Conservation (phyloP, 148 eudicot species). For the Amaranthus hypochondriacus region DNA sequence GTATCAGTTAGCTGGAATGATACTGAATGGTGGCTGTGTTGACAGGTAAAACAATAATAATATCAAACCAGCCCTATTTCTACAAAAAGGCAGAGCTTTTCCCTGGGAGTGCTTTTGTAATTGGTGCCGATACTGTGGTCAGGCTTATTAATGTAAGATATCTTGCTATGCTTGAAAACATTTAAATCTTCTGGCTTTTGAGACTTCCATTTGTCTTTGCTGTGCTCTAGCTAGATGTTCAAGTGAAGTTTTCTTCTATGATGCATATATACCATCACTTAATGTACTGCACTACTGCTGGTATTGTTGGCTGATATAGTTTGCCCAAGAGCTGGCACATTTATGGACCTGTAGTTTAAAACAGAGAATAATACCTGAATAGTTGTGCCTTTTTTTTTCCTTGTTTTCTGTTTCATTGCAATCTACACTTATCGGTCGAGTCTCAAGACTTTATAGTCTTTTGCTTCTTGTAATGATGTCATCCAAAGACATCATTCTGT, state of each 20-base stretch:
- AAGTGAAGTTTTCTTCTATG: not conserved
- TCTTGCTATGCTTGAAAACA: not conserved
- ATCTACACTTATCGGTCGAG: too few species aligned
- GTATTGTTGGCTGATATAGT: too few species aligned
- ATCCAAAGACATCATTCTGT: too few species aligned
- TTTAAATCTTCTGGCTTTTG: not conserved
- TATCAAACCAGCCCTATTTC: slow-evolving; percentile 90
- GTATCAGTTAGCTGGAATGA: not conserved
- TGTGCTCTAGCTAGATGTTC: not conserved
- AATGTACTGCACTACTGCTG: too few species aligned
- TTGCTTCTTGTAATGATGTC: too few species aligned
- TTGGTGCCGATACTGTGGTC: slow-evolving; percentile 84
- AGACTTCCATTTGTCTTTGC: not conserved
- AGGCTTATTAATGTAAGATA: slow-evolving; percentile 86
- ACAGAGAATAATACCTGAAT: too few species aligned
- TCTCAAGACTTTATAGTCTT: too few species aligned
- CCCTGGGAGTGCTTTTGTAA: slow-evolving; percentile 94
- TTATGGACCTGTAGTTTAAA: too few species aligned
- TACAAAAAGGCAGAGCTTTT: slow-evolving; percentile 96
- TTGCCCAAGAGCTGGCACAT: too few species aligned
- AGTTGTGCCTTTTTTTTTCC: too few species aligned
- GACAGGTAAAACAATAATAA: slow-evolving; percentile 80
- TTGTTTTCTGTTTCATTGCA: too few species aligned
- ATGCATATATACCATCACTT: not conserved
- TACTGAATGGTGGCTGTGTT: slow-evolving; percentile 7